phyloP scores from a whole-genome alignment of 257 asterid species.

The Rauvolfia tetraphylla region DNA sequence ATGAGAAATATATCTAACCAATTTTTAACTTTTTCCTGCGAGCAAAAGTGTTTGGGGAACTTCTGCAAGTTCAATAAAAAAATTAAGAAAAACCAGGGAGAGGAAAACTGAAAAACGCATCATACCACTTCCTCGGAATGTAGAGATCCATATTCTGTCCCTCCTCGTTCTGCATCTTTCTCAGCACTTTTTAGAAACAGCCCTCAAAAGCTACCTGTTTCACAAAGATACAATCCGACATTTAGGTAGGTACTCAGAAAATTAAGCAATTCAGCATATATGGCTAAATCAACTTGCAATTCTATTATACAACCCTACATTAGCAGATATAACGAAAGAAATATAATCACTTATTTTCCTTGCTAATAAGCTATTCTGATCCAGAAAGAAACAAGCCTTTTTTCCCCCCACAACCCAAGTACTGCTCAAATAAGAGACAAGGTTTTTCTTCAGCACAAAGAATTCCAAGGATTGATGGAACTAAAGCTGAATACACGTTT shows the following conservation, averaged over 20 bases:
- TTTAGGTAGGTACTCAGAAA: not conserved
- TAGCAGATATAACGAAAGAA: not conserved
- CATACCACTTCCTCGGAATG: constrained; percentile 31
- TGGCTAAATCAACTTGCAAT: not conserved
- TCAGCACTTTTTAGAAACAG: not conserved
- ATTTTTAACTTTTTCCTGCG: not conserved
- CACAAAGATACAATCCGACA: not conserved
- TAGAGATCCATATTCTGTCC: constrained; percentile 33
- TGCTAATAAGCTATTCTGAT: not conserved
- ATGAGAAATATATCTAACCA: not conserved
- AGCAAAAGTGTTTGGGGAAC: not conserved
- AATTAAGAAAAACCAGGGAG: not conserved
- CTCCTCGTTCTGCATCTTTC: constrained; percentile 33
- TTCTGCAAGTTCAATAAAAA: not conserved
- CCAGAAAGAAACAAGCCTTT: not conserved
- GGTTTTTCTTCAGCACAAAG: no score
- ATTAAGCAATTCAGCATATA: not conserved
- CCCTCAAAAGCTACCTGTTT: constrained; percentile 6
- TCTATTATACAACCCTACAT: not conserved
- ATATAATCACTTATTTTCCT: not conserved
- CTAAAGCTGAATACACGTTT: not conserved
- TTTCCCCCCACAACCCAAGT: not conserved
- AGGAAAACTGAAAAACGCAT: not conserved
- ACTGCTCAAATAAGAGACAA: not conserved
- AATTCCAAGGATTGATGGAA: not conserved